Conservation (phyloP, 2,329 filamentous ascomycete genomes). For the Scedosporium apiospermum region DNA sequence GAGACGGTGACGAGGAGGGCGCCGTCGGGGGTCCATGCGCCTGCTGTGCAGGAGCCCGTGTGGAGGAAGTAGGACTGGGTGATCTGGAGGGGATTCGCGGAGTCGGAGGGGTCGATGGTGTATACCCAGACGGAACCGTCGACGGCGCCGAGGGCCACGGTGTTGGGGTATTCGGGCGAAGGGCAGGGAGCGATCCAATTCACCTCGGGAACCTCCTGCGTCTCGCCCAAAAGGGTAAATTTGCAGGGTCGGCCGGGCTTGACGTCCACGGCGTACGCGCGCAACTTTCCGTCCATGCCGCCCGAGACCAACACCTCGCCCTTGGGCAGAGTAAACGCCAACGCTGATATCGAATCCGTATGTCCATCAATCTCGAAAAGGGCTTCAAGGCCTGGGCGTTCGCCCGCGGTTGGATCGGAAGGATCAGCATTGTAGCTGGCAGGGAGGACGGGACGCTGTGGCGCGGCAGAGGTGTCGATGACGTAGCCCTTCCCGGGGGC, state of each 20-base stretch:
- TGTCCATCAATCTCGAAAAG: slow-evolving; percentile 79
- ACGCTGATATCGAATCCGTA: slow-evolving; percentile 79
- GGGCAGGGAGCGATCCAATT: slow-evolving; percentile 83
- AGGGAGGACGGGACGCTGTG: slow-evolving; percentile 60
- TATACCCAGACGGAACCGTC: slow-evolving; percentile 97
- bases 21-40: slow-evolving; percentile 83
- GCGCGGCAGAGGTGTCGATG: slow-evolving; percentile 62
- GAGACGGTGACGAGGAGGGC: slow-evolving; percentile 77
- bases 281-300: slow-evolving; percentile 76
- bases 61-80: slow-evolving; percentile 90
- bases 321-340: slow-evolving; percentile 72
- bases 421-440: slow-evolving; percentile 63
- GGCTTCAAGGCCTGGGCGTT: slow-evolving; percentile 45
- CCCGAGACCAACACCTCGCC: slow-evolving; percentile 82
- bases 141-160: slow-evolving; percentile 75
- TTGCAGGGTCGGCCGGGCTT: slow-evolving; percentile 36
- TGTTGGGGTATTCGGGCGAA: slow-evolving; percentile 60
- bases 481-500: slow-evolving; percentile 75
- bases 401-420: slow-evolving; percentile 33
- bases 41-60: slow-evolving; percentile 76
- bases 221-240: slow-evolving; percentile 60
- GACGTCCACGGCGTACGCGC: slow-evolving; percentile 52
- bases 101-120: slow-evolving; percentile 61
- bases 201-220: slow-evolving; percentile 87
- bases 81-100: slow-evolving; percentile 59